A percentile compares a stretch with the other conserved stretches of the same genome.
Conservation (phyloP, 2,329 filamentous ascomycete species). For the Pseudocercospora fijiensis region DNA sequence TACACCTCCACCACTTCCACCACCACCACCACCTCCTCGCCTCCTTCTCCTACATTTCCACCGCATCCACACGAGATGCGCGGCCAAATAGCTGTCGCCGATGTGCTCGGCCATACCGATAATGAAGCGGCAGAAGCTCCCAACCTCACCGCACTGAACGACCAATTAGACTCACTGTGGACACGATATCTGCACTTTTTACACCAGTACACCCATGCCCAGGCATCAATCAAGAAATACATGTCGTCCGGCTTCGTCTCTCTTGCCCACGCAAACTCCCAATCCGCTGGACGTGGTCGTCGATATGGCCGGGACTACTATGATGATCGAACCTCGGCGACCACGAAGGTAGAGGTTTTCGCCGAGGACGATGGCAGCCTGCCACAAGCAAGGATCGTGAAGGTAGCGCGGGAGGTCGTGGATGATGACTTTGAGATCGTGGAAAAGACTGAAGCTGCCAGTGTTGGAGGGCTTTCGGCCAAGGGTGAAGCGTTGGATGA, state of each 20-base stretch:
- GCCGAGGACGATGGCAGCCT: constrained; percentile 3
- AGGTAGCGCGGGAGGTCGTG: neutral
- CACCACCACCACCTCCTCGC: neutral
- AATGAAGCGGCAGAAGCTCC: neutral
- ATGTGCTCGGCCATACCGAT: neutral
- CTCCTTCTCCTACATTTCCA: neutral
- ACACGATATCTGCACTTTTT: constrained; percentile 65
- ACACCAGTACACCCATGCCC: constrained; percentile 64
- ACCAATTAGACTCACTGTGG: constrained; percentile 61
- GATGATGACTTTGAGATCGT: neutral
- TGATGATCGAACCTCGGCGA: constrained; percentile 56
- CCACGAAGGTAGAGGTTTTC: constrained; percentile 8
- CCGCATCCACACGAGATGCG: constrained; percentile 1
- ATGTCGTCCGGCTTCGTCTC: constrained; percentile 54
- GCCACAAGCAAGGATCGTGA: neutral
- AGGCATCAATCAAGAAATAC: constrained; percentile 53
- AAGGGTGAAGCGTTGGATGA: neutral
- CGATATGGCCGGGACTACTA: constrained; percentile 70
- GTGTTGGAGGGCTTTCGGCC: neutral
- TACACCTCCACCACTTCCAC: neutral
- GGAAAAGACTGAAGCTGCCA: neutral
- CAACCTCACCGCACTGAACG: constrained; percentile 33
- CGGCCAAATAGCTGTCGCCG: neutral
- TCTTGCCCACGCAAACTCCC: constrained; percentile 74
- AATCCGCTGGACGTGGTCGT: constrained; percentile 49